These are phyloP conservation scores for slime mould (Dictyostelium discoideum) DNA, from an alignment of 78 protist genomes.

Conservation along the genomic window DNA sequence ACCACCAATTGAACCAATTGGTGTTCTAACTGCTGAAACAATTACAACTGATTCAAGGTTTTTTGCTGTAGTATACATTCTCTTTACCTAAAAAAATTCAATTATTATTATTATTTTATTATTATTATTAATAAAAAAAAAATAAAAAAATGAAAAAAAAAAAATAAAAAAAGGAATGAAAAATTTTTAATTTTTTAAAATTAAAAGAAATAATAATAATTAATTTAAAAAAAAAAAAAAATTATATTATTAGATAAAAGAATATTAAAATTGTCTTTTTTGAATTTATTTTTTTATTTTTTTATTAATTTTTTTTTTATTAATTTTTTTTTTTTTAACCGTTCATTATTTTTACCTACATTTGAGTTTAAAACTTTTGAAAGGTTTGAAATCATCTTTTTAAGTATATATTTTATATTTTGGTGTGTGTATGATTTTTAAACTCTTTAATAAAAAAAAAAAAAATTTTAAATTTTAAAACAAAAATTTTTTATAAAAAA, in stretches of 20 bases:
- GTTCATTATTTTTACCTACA: background rate
- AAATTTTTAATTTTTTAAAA: background rate
- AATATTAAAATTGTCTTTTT: background rate
- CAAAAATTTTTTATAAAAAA: background rate
- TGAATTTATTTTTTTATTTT: background rate
- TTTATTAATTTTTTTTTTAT: background rate
- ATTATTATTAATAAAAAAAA: background rate
- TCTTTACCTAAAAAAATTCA: background rate
- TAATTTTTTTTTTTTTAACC: background rate
- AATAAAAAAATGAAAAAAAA: background rate
- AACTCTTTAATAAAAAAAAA: background rate
- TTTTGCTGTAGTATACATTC: background rate
- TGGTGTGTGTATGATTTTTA: background rate
- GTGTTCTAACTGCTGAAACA: constrained; percentile 93
- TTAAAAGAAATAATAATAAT: too few species aligned
- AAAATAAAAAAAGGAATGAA: background rate
- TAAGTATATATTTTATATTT: background rate
- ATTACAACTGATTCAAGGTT: constrained; percentile 83
- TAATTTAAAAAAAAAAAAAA: background rate
- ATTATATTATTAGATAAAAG: background rate
- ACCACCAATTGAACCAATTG: constrained; percentile 91
- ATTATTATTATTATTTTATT: too few species aligned
- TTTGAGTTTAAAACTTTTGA: background rate
- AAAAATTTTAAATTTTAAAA: background rate
- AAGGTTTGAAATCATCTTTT: background rate